Evolutionary conservation across 805 yeast genomes (phyloP), one percentile per base, ranked within the genome.

Genomic region (Tetrapisispora phaffii): DNA sequence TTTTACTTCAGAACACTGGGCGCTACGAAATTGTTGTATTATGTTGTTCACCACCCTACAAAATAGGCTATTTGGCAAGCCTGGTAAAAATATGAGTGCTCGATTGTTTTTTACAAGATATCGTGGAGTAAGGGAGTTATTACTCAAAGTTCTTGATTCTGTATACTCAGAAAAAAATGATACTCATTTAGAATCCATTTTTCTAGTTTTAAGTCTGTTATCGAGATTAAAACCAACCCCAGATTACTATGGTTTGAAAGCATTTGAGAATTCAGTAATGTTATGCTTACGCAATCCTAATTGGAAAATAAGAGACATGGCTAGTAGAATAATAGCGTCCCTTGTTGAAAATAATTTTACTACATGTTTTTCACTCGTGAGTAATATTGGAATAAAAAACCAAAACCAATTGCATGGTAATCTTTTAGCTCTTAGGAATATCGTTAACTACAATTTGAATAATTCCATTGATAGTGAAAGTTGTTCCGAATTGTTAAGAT

Each of bases 261-360:
- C 68, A 6, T 82, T 87, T 54, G 64, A 69, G 40, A 71, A 72
- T 0, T 59, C 74, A 19, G 63, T 85, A 15, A 52, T 68, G 22
- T 43, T 55, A 17, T 72, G 82, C 49, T 64, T 89, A 26, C 66
- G 67, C 0, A 75, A 77, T 47, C 63, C 62, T 36, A 68, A 72
- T 45, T 90, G 96, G 96, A 87, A 87, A 54, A 73, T 93, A 8
- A 73, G 98, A 50, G 96, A 89, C 57, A 76, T 85, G 76, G 84
- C 95, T 0, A 85, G 96, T 0, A 72, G 80, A 56, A 76, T 87
- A 4, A 55, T 85, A 1, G 75, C 82, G 0, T 65, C 80, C 0
- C 60, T 82, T 40, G 59, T 75, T 1, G 67, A 63, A 1, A 58
- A 65, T 8, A 54, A 64, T 2, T 46, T 54, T 1, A 50, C 51